Evolutionary conservation across 768 basidiomycete genomes (phyloP).

Genomic region (Rhizopogon roseolus): DNA sequence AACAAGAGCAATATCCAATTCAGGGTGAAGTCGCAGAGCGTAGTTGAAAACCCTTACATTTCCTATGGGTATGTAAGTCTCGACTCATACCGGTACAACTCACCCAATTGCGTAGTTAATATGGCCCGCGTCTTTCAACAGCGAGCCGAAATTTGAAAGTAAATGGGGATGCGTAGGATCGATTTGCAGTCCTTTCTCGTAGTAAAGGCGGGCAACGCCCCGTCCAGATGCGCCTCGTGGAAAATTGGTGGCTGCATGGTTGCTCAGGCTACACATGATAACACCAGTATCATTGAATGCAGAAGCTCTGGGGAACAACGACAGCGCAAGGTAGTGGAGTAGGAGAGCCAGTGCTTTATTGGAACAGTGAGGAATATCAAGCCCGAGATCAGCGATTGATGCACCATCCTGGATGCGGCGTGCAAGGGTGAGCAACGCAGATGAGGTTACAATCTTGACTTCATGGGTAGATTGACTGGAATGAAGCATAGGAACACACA

Average conservation of each 20-base stretch:
- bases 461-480: constrained; percentile 21
- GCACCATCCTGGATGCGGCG: constrained; percentile 35
- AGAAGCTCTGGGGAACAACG: constrained; percentile 39
- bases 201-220: constrained; percentile 38
- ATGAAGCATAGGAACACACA: constrained; percentile 16
- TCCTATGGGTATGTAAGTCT: constrained; percentile 1
- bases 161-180: constrained; percentile 45
- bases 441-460: constrained; percentile 30
- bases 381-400: constrained; percentile 17
- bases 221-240: constrained; percentile 21
- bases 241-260: constrained; percentile 14
- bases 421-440: constrained; percentile 40
- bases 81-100: constrained; percentile 6
- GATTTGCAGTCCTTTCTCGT: constrained; percentile 37
- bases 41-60: constrained; percentile 32
- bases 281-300: constrained; percentile 50
- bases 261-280: constrained; percentile 33
- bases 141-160: constrained; percentile 45
- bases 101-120: constrained; percentile 37
- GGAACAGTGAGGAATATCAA: constrained; percentile 23
- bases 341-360: constrained; percentile 36
- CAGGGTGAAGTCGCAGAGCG: constrained; percentile 36
- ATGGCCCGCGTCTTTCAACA: constrained; percentile 45
- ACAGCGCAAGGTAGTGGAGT: constrained; percentile 44
- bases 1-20: constrained; percentile 46